Evolutionary conservation across 2,329 filamentous ascomycete genomes (phyloP), one percentile per base, ranked within the genome.

Genomic region (Helotiales sp.): DNA sequence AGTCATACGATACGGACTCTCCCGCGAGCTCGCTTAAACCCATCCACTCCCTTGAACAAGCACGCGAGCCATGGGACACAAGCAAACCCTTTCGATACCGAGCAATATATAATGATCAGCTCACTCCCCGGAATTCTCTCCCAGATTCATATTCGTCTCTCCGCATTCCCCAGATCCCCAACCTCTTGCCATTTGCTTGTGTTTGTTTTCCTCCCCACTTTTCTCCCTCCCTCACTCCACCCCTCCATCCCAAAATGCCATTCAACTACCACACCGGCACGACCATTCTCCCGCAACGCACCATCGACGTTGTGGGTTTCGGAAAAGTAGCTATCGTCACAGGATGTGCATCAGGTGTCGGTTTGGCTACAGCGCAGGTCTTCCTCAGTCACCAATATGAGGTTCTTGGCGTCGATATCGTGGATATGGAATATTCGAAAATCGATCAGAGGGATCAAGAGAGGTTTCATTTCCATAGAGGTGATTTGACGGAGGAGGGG

Each of bases 381-480:
- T 76, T 79, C 57, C 65, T 75, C 28, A 68, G 62, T 10, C 74
- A 77, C 34, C 74, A 77, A 61, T 78, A 77, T 64, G 65, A 70
- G 17, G 77, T 79, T 20, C 73, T 76, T 34, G 77, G 77, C 0
- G 71, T 79, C 1, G 77, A 79, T 68, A 64, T 76, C 20, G 58
- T 52, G 2, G 69, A 73, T 3, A 77, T 80, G 60, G 75, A 80
- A 70, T 77, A 78, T 58, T 58, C 57, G 20, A 71, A 70, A 24
- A 65, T 75, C 8, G 67, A 68, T 13, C 50, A 65, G 8, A 20
- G 64, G 8, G 67, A 69, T 32, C 64, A 70, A 15, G 70, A 66
- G 13, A 52, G 65, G 5, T 78, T 79, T 59, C 77, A 79, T 63
- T 80, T 80, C 65, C 75, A 79, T 63, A 70, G 67, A 17, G 74